phyloP scores from a whole-genome alignment of 75 land plant genomes.

The Adiantum capillusveneris region DNA sequence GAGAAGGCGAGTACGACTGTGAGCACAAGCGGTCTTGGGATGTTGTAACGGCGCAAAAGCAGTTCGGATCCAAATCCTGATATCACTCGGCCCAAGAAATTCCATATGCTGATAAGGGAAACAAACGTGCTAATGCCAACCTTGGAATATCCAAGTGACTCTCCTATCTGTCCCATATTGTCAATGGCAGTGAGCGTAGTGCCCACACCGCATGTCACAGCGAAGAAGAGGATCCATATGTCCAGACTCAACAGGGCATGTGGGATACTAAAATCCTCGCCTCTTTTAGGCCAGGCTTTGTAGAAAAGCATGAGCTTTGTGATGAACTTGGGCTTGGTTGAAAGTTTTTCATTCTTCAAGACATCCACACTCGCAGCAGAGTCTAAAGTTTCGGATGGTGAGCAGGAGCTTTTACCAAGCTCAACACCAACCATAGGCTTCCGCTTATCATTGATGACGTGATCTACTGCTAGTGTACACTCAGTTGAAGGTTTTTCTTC shows the following conservation, averaged over 20 bases:
- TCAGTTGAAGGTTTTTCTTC: no score
- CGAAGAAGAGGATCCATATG: conserved; percentile 43
- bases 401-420: no score
- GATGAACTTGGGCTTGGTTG: no score
- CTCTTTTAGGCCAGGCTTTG: conserved; percentile 29
- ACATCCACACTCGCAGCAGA: no score
- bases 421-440: no score
- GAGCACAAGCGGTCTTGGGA: conserved; percentile 43
- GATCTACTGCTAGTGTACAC: no score
- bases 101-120: conserved; percentile 71
- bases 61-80: conserved; percentile 52
- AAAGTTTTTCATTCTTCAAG: no score
- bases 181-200: conserved; percentile 57
- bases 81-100: conserved; percentile 49
- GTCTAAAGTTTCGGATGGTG: no score
- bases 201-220: conserved; percentile 46
- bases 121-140: conserved; percentile 49
- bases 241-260: conserved; percentile 57
- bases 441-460: no score
- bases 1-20: conserved; percentile 32
- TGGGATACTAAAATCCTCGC: conserved; percentile 54
- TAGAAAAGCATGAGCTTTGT: no score
- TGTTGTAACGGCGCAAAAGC: conserved; percentile 20
- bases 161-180: conserved; percentile 73
- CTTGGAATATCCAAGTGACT: conserved; percentile 40